These are phyloP conservation scores for Trichosporon coremiiforme DNA, from an alignment of 1,284 basidiomycete genomes.

Conservation along the genomic window DNA sequence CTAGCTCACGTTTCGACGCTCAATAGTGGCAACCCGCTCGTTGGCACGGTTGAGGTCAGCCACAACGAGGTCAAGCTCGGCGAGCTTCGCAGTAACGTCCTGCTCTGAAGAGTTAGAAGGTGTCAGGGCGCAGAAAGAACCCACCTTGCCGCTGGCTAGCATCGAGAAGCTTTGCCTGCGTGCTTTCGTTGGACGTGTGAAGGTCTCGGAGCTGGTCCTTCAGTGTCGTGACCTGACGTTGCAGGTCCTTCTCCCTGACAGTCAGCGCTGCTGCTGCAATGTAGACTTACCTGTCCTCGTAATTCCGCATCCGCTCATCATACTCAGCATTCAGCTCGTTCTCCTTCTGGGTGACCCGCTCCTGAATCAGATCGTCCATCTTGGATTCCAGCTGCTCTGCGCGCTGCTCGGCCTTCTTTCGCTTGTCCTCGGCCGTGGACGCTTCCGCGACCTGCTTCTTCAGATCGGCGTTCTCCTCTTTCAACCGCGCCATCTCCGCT, in stretches of 20 bases:
- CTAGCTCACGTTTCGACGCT: conserved; percentile 77
- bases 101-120: conserved; percentile 64
- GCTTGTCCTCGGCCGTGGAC: conserved; percentile 68
- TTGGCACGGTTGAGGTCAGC: conserved; percentile 92
- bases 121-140: conserved; percentile 23
- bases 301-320: conserved; percentile 91
- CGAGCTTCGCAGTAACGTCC: conserved; percentile 81
- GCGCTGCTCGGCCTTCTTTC: conserved; percentile 72
- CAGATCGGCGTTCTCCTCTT: conserved; percentile 77
- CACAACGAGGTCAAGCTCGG: conserved; percentile 88
- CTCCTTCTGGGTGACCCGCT: conserved; percentile 84
- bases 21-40: conserved; percentile 84
- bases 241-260: conserved; percentile 81
- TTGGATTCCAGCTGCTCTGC: conserved; percentile 79
- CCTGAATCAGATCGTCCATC: conserved; percentile 88
- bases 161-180: conserved; percentile 85
- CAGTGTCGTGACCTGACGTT: conserved; percentile 78
- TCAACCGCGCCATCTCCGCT: conserved; percentile 67
- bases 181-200: conserved; percentile 84
- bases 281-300: conserved; percentile 78
- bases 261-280: background rate
- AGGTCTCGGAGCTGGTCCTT: conserved; percentile 87
- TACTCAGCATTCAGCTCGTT: conserved; percentile 96
- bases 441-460: conserved; percentile 70
- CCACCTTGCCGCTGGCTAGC: conserved; percentile 83